Base-by-base conservation (phyloP, 345 rosid genomes). In the Brassica nigra region DNA sequence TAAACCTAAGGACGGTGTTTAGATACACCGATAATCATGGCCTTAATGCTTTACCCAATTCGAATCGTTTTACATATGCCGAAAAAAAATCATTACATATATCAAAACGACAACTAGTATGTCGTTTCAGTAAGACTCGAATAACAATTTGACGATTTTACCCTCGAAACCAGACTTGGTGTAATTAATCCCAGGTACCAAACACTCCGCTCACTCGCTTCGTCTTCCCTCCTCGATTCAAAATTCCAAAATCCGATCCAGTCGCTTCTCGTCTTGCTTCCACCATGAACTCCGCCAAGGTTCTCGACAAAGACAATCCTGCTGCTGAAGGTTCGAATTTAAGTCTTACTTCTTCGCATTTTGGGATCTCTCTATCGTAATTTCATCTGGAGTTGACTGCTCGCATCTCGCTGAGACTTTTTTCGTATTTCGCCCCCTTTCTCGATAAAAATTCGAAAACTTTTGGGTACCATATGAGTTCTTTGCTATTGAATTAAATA, bases 211-310 rank as follows among this genome's bases (percentile, higher is more conserved):
- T 34, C 31, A 2, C 27, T 20, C 65, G 14, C 62, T 58, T 6
- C 73, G 12, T 69, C 73, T 49, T 69, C 33, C 20, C 29, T 42
- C 28, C 54, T 39, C 54, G 66, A 58, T 71, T 71, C 75, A 58
- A 71, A 71, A 36, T 29, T 58, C 34, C 34, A 64, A 23, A 36
- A 14, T 20, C 36, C 66, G 75, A 71, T 61, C 74, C 74, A 70
- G 36, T 6, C n/a, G 75, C 34, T 71, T 14, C 65, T 71, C 63
- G 65, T 2, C 28, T 20, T 49, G 36, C 66, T 23, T 57, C 66
- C 75, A 4, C 75, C 55, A 71, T 71, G 75, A 36, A 8, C 55
- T 71, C 75, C 9, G 75, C 9, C n/a, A 59, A 55, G 30, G 75
- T 37, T 36, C 55, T 71, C 55, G 75, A 59, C 2, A 55, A 12